phyloP scores from a whole-genome alignment of 305 asterid genomes.

The Nicotiana rustica region DNA sequence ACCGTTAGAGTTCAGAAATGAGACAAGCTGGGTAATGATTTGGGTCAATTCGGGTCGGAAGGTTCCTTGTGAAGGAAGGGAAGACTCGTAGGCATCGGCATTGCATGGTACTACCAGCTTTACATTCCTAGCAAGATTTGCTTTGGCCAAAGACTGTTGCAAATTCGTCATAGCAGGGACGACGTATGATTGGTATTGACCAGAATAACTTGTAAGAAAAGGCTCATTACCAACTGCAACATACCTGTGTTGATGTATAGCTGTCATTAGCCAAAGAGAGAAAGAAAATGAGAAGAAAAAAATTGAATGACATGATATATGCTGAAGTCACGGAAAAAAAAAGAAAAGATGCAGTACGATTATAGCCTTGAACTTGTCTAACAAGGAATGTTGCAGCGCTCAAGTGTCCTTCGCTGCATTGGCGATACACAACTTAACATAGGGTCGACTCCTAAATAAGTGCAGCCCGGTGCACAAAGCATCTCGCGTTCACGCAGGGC shows the following conservation, averaged over 20 bases:
- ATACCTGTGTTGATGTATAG: constrained; percentile 57
- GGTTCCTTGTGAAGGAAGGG: constrained; percentile 88
- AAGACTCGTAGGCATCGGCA: constrained; percentile 92
- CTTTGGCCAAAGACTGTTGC: constrained; percentile 75
- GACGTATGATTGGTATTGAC: constrained; percentile 79
- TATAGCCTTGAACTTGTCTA: background rate
- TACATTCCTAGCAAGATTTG: constrained; percentile 70
- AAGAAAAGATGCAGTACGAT: background rate
- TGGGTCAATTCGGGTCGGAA: constrained; percentile 83
- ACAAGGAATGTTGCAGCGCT: background rate
- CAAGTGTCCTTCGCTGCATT: background rate
- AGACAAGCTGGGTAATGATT: constrained; percentile 78
- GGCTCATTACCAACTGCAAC: constrained; percentile 97
- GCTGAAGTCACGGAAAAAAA: background rate
- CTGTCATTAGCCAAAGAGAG: constrained; percentile 35
- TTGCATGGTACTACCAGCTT: constrained; percentile 96
- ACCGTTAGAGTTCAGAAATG: constrained; percentile 80
- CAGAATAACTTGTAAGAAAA: constrained; percentile 75
- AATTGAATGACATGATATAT: background rate
- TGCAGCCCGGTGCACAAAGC: too few relatives aligned
- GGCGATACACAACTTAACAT: background rate
- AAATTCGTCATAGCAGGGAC: constrained; percentile 73
- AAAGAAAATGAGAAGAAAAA: constrained; percentile 28
- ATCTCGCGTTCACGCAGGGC: too few relatives aligned
- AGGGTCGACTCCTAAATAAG: too few relatives aligned